These are phyloP conservation scores for Pestalotiopsis sp. DNA, from an alignment of 2,329 filamentous ascomycete species.

Conservation along the genomic window DNA sequence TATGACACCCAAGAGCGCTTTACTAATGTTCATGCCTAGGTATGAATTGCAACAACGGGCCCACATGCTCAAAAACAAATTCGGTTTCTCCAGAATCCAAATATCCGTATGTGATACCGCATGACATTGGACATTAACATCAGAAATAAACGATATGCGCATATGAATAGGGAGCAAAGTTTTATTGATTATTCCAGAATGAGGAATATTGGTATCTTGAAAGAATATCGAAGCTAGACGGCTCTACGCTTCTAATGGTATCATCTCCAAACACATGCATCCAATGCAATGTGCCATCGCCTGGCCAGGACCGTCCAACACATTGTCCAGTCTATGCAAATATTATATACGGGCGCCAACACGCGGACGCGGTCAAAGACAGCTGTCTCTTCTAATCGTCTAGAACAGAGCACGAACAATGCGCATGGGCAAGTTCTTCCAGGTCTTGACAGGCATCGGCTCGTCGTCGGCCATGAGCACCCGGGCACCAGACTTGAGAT, in stretches of 20 bases:
- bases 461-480: constrained; percentile 51
- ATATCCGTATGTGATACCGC: too few species aligned
- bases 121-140: too few species aligned
- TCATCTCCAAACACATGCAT: neutral
- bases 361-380: neutral
- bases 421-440: constrained; percentile 35
- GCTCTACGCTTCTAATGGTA: neutral
- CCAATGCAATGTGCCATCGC: neutral
- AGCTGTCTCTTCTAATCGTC: neutral
- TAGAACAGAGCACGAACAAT: constrained; percentile 36
- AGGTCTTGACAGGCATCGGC: constrained; percentile 30
- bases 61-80: too few species aligned
- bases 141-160: too few species aligned
- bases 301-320: neutral
- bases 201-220: constrained; percentile 4
- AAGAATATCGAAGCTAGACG: neutral
- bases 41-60: too few species aligned
- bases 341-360: neutral
- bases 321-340: neutral
- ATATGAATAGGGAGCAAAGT: neutral
- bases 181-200: neutral
- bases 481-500: constrained; percentile 59
- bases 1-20: too few species aligned
- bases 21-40: too few species aligned
- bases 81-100: too few species aligned